Percentiles rank a stretch among this genome's conserved stretches.
Evolutionary conservation across 805 yeast species (phyloP).

Genomic region (Metschnikowia anglica): DNA sequence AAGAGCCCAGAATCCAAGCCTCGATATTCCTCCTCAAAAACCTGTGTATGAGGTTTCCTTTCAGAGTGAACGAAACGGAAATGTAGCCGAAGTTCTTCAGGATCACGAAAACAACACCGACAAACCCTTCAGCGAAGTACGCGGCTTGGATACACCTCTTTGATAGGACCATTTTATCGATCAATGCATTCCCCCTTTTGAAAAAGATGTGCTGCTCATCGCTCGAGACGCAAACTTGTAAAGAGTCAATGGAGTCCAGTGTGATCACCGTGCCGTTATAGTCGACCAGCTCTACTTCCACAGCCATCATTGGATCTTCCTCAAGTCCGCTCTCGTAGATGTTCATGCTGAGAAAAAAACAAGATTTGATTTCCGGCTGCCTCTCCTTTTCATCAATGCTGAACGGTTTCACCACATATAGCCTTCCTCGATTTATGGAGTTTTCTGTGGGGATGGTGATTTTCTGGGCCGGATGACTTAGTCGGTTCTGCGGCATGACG

Average conservation of each 20-base stretch:
- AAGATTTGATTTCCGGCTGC: conserved; percentile 16
- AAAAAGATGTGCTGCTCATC: conserved; percentile 13
- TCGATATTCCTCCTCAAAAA: conserved; percentile 2
- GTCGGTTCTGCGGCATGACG: conserved; percentile 20
- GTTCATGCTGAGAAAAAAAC: conserved; percentile 14
- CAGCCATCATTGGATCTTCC: conserved; percentile 11
- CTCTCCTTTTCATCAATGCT: conserved; percentile 11
- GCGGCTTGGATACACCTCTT: conserved; percentile 9
- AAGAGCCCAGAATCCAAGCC: conserved; percentile 5
- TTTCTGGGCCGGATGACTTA: conserved; percentile 9
- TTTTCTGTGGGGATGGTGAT: conserved; percentile 18
- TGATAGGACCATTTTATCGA: conserved; percentile 20
- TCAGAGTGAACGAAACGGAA: conserved; percentile 5
- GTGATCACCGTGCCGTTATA: conserved; percentile 17
- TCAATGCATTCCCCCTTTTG: conserved; percentile 10
- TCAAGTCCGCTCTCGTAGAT: conserved; percentile 17
- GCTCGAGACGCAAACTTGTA: conserved; percentile 14
- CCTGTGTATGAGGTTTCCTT: conserved; percentile 3
- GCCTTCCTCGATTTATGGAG: conserved; percentile 13
- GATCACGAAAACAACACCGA: conserved; percentile 13
- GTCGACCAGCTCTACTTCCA: conserved; percentile 12
- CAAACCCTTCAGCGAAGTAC: conserved; percentile 10
- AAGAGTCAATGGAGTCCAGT: conserved; percentile 3
- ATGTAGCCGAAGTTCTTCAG: conserved; percentile 19
- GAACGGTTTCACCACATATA: conserved; percentile 17